Conservation (phyloP, 2,329 filamentous ascomycete species). For the Neocatenulostroma microsporum region DNA sequence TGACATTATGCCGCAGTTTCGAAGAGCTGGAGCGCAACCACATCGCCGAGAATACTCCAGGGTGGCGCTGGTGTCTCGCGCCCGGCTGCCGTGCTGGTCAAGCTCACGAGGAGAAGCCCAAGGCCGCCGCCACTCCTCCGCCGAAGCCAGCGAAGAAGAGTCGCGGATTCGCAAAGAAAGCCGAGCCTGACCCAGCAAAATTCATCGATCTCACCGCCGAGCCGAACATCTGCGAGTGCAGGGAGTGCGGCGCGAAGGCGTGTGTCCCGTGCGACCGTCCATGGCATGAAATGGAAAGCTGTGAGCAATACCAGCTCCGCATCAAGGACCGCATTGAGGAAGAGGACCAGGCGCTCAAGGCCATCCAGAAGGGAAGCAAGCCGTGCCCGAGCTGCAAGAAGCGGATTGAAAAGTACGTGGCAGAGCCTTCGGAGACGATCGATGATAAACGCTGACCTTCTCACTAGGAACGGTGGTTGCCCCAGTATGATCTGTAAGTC, state of each 20-base stretch:
- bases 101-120: slow-evolving; percentile 29
- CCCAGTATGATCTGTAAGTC: too few species aligned
- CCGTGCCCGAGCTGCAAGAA: slow-evolving; percentile 24
- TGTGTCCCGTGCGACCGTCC: slow-evolving; percentile 26
- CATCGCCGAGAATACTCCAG: slow-evolving; percentile 21
- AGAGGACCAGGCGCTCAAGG: slow-evolving; percentile 19
- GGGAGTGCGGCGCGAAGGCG: slow-evolving; percentile 21
- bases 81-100: slow-evolving; percentile 47
- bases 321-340: slow-evolving; percentile 21
- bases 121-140: not conserved
- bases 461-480: too few species aligned
- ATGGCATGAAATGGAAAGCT: slow-evolving; percentile 27
- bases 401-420: slow-evolving; percentile 27
- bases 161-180: slow-evolving; percentile 5
- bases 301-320: slow-evolving; percentile 26
- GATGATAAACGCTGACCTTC: too few species aligned
- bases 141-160: slow-evolving; percentile 3
- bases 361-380: slow-evolving; percentile 18
- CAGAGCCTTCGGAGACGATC: too few species aligned
- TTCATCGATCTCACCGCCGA: not conserved
- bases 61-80: slow-evolving; percentile 48
- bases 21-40: slow-evolving; percentile 20
- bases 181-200: too few species aligned
- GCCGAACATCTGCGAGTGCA: slow-evolving; percentile 26
- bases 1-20: slow-evolving; percentile 32